These are phyloP conservation scores for Apiospora malaysiana DNA, from an alignment of 2,329 filamentous ascomycete species.

Conservation along the genomic window DNA sequence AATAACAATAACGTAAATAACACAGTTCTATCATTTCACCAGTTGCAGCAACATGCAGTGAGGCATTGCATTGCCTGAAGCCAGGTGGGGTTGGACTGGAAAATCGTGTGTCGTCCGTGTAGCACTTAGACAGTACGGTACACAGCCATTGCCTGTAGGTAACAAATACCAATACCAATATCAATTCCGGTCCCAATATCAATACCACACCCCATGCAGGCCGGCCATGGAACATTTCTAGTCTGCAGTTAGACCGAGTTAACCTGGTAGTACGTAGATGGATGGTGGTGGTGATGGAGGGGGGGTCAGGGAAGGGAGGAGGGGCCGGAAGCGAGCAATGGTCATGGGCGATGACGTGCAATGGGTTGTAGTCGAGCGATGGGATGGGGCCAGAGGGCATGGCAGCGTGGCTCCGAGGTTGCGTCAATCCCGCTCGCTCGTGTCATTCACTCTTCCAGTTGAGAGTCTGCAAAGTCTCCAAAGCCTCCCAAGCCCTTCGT, in stretches of 20 bases:
- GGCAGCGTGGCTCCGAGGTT: background rate
- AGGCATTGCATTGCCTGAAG: slow-evolving; percentile 1
- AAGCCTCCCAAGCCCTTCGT: background rate
- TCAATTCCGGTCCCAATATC: background rate
- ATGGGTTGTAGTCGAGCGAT: background rate
- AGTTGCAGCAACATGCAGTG: background rate
- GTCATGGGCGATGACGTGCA: slow-evolving; percentile 15
- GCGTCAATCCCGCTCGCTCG: slow-evolving; percentile 3
- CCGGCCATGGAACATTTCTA: slow-evolving; percentile 14
- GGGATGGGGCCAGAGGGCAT: background rate
- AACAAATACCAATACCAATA: background rate
- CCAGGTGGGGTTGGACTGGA: background rate
- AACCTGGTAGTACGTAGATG: no score
- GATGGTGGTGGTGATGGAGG: slow-evolving; percentile 11
- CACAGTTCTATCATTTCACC: background rate
- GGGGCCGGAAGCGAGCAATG: slow-evolving; percentile 7
- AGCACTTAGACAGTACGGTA: background rate
- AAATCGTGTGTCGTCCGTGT: background rate
- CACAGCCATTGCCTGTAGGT: background rate
- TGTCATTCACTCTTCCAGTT: background rate
- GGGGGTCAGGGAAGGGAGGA: background rate
- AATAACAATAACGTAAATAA: background rate
- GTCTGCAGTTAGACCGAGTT: slow-evolving; percentile 1
- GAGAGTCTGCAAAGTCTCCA: background rate
- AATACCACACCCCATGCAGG: slow-evolving; percentile 10